phyloP scores from a whole-genome alignment of 2,329 filamentous ascomycete species.

The Gyromitra esculenta region DNA sequence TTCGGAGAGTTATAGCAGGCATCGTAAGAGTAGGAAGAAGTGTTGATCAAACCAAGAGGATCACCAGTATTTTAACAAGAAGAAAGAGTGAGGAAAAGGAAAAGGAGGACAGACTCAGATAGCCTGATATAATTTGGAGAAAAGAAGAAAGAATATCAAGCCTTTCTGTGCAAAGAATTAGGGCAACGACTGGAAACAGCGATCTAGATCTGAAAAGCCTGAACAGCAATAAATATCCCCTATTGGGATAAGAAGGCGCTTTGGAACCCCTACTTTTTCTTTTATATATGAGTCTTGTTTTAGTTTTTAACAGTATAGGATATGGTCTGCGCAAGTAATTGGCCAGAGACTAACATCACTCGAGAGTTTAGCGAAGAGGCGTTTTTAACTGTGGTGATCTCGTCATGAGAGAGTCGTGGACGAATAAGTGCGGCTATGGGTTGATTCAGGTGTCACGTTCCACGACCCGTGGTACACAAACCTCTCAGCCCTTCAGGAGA shows the following conservation, averaged over 20 bases:
- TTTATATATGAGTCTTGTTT: not conserved
- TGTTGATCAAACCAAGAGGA: not conserved
- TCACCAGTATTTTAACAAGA: not conserved
- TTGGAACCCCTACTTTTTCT: not conserved
- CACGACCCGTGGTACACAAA: not conserved
- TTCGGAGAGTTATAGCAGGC: not conserved
- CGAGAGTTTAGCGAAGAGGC: slow-evolving; percentile 27
- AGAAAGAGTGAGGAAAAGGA: not conserved
- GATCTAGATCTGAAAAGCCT: not conserved
- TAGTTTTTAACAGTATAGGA: not conserved
- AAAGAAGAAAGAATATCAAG: slow-evolving; percentile 10
- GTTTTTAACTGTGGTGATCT: slow-evolving; percentile 1
- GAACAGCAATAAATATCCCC: not conserved
- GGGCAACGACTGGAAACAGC: not conserved
- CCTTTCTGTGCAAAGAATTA: not conserved
- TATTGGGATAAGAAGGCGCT: not conserved
- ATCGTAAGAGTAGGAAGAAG: not conserved
- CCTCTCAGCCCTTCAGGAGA: not conserved
- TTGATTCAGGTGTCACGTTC: slow-evolving; percentile 21
- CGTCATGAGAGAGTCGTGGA: not conserved
- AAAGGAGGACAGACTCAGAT: not conserved
- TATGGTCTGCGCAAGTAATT: not conserved
- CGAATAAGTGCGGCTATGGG: slow-evolving; percentile 1
- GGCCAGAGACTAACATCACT: not conserved
- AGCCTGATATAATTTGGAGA: not conserved